Evolutionary conservation across 1,284 basidiomycete species (phyloP).

Genomic region (Pholiota adiposa): DNA sequence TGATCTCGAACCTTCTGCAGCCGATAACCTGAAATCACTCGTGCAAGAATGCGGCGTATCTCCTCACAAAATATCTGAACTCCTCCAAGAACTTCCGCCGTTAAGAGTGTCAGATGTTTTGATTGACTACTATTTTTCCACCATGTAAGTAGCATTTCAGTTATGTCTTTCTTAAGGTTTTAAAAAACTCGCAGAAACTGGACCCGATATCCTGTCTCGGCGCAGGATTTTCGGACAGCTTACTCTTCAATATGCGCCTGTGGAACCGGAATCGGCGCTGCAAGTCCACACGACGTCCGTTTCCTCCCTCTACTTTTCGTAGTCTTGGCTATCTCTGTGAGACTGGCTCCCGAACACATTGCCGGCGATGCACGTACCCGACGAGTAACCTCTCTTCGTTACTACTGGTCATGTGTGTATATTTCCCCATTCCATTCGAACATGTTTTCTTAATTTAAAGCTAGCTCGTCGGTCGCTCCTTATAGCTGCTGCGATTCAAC

Average conservation of each 20-base stretch:
- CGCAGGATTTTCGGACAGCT: slow-evolving; percentile 80
- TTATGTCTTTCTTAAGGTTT: slow-evolving; percentile 8
- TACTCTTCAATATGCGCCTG: slow-evolving; percentile 83
- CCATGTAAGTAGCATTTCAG: slow-evolving; percentile 57
- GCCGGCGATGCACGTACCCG: slow-evolving; percentile 78
- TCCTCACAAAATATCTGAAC: slow-evolving; percentile 85
- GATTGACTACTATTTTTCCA: slow-evolving; percentile 75
- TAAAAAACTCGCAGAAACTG: slow-evolving; percentile 71
- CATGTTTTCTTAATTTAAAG: slow-evolving; percentile 19
- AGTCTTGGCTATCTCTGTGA: slow-evolving; percentile 88
- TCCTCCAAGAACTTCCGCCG: slow-evolving; percentile 88
- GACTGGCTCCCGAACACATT: slow-evolving; percentile 84
- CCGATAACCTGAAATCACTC: slow-evolving; percentile 77
- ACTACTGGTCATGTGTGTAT: slow-evolving; percentile 88
- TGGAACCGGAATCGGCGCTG: slow-evolving; percentile 56
- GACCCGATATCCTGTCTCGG: slow-evolving; percentile 93
- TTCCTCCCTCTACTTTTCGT: slow-evolving; percentile 93
- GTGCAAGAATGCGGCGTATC: slow-evolving; percentile 91
- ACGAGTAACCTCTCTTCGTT: slow-evolving; percentile 80
- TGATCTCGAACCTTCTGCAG: slow-evolving; percentile 70
- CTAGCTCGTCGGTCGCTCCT: slow-evolving; percentile 84
- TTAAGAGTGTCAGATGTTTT: slow-evolving; percentile 74
- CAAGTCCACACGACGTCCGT: slow-evolving; percentile 82
- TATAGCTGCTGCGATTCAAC: slow-evolving; percentile 89
- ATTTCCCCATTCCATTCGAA: slow-evolving; percentile 36